Base-by-base conservation (phyloP, 2,329 filamentous ascomycete genomes). In the Claviceps capensis region DNA sequence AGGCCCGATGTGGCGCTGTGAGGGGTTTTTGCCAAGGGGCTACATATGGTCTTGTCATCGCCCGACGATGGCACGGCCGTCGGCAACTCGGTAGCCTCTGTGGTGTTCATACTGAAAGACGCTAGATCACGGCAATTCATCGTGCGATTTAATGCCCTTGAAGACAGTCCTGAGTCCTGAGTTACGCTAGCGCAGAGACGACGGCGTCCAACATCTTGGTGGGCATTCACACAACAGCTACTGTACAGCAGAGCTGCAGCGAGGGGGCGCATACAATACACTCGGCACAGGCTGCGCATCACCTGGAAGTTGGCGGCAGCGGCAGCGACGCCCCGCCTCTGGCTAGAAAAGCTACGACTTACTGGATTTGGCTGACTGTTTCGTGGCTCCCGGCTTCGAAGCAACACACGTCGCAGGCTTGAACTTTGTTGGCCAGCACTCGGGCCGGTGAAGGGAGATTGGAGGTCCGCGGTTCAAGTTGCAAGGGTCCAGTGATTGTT, bases 351-450 rank as follows among this genome's bases (percentile, higher is more conserved):
- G 68, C 53, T 72, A 76, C 14, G 4, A 5, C 16, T 30, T 17
- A 77, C 81, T 30, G 8, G 4, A 88, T 72, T 14, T 77, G 74
- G 7, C 84, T 83, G 52, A 88, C 76, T 34, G 82, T 68, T 63
- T 88, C 84, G 65, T 90, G 86, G 22, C 86, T 86, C 0, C 83
- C 66, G 19, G 67, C 55, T 59, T 88, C 85, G 0, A 75, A 77
- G 63, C 81, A 82, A 65, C 85, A 89, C 48, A 90, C 77, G 44
- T 85, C 85, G 58, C 81, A 86, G 5, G 85, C 85, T 8, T 81
- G 69, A 2, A 87, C 77, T 63, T 88, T 88, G 64, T 88, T 88
- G 64, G 87, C 74, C 26, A 89, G 75, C 2, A 89, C 69, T 59
- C 87, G 72, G 17, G 76, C 74, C 0, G 71, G 62, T 6, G 72